A percentile compares a stretch with the other conserved stretches of the same genome.
phyloP scores from a whole-genome alignment of 148 eudicot genomes.

The Rhododendron simsii region DNA sequence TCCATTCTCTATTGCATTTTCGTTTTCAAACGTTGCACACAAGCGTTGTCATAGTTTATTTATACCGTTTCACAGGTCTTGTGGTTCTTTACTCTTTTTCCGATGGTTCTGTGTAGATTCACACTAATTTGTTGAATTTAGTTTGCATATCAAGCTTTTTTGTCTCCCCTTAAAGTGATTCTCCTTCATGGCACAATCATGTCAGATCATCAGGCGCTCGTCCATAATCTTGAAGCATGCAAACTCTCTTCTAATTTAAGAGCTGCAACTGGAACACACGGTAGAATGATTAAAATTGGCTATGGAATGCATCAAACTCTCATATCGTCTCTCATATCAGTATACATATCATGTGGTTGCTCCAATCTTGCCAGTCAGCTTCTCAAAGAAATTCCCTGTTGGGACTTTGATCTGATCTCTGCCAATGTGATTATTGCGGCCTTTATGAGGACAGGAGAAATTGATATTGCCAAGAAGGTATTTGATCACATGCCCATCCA shows the following conservation, averaged over 20 bases:
- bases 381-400: constrained; percentile 30
- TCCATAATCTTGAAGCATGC: constrained; percentile 39
- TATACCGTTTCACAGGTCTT: background rate
- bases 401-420: constrained; percentile 35
- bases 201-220: constrained; percentile 39
- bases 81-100: background rate
- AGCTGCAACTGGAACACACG: constrained; percentile 28
- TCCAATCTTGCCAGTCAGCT: constrained; percentile 34
- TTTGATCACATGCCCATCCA: constrained; percentile 37
- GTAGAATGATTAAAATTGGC: constrained; percentile 51
- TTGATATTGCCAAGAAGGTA: constrained; percentile 45
- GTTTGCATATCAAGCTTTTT: background rate
- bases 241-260: constrained; percentile 27
- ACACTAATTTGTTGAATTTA: background rate
- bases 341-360: constrained; percentile 31
- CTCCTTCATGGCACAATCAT: background rate
- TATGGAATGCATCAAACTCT: constrained; percentile 36
- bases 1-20: background rate
- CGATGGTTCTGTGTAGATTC: background rate
- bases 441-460: constrained; percentile 48
- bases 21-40: background rate
- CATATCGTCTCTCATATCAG: constrained; percentile 25
- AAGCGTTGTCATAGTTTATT: background rate
- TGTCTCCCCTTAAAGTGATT: background rate
- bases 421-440: constrained; percentile 45